Evolutionary conservation across 441 rosid genomes (phyloP).

Genomic region (Adansonia madagascariensis): DNA sequence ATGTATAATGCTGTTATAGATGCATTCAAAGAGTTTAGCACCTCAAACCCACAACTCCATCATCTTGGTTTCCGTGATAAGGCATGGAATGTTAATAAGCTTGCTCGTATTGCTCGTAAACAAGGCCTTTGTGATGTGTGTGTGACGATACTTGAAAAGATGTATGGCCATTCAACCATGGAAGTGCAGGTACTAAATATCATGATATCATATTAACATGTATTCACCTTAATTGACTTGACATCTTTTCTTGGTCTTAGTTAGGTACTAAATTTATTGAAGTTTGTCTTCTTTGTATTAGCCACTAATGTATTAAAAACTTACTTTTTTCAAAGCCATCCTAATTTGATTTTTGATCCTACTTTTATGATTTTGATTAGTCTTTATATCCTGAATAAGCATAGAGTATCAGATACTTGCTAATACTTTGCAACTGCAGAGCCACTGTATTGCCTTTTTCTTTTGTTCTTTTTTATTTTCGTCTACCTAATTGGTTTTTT

Average conservation of each 20-base stretch:
- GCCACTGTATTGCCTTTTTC: background rate
- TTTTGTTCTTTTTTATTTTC: background rate
- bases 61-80: slow-evolving; percentile 98
- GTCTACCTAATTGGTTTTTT: slow-evolving; percentile 22
- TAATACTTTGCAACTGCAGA: background rate
- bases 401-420: background rate
- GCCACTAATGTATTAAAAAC: background rate
- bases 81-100: slow-evolving; percentile 99
- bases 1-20: slow-evolving; percentile 91
- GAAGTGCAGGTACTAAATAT: slow-evolving; percentile 85
- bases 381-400: slow-evolving; percentile 6
- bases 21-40: slow-evolving; percentile 80
- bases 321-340: background rate
- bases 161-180: slow-evolving; percentile 98
- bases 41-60: slow-evolving; percentile 82
- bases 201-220: background rate
- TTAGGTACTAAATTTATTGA: slow-evolving; percentile 7
- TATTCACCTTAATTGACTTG: background rate
- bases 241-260: background rate
- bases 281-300: background rate
- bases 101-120: slow-evolving; percentile 94
- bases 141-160: slow-evolving; percentile 87
- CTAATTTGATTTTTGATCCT: slow-evolving; percentile 2
- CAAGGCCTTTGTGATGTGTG: slow-evolving; percentile 97
- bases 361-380: background rate